phyloP scores from a whole-genome alignment of 1,284 basidiomycete species.

The Cryptococcus neoformans region DNA sequence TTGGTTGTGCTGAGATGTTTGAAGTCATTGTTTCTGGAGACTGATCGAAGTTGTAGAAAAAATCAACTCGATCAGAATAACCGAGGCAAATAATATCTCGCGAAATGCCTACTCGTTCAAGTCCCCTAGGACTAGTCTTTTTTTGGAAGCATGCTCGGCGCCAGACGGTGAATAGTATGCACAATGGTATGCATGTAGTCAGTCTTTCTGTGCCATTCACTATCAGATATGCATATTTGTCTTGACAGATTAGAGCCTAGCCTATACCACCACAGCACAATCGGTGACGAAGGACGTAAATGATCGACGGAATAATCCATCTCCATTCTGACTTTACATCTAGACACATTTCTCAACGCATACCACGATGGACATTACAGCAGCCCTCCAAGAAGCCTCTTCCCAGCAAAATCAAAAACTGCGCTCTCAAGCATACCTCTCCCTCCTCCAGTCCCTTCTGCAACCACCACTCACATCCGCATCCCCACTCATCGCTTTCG shows the following conservation, averaged over 20 bases:
- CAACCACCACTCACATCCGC: constrained; percentile 54
- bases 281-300: no score
- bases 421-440: constrained; percentile 67
- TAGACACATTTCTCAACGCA: constrained; percentile 8
- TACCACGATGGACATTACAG: constrained; percentile 12
- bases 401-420: constrained; percentile 38
- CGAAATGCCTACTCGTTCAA: no score
- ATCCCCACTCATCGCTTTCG: constrained; percentile 49
- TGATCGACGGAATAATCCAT: no score
- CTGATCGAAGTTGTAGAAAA: background rate
- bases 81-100: no score
- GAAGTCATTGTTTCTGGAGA: background rate
- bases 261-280: no score
- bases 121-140: no score
- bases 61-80: background rate
- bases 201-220: no score
- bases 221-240: no score
- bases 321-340: background rate
- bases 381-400: background rate
- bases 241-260: no score
- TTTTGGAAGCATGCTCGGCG: no score
- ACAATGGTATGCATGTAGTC: no score
- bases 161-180: no score
- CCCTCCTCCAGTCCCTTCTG: constrained; percentile 39
- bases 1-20: constrained; percentile 3